These are phyloP conservation scores for Akanthomyces muscarius DNA, from an alignment of 2,329 filamentous ascomycete genomes.

Conservation along the genomic window DNA sequence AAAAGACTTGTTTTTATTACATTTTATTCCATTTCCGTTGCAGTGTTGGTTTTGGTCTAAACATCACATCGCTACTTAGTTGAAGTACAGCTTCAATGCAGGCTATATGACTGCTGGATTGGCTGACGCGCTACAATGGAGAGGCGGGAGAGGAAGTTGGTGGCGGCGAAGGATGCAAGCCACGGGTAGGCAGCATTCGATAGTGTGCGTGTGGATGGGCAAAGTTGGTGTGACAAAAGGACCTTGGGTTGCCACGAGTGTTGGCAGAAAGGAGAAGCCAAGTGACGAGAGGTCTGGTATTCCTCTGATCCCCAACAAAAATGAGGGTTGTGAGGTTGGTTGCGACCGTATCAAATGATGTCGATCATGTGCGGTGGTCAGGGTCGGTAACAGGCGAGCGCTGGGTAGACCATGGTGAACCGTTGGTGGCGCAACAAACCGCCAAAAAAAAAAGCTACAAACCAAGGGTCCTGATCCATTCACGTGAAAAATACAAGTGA, in stretches of 20 bases:
- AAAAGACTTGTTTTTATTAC: not conserved
- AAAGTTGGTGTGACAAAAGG: not conserved
- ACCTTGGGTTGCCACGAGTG: not conserved
- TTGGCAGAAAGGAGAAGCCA: not conserved
- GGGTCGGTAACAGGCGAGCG: not conserved
- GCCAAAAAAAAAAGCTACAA: not conserved
- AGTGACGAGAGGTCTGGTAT: not conserved
- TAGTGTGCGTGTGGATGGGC: too few species aligned
- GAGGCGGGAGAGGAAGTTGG: not conserved
- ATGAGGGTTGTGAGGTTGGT: not conserved
- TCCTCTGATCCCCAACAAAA: slow-evolving; percentile 1
- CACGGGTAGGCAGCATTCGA: not conserved
- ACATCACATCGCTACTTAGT: too few species aligned
- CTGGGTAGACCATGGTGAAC: too few species aligned
- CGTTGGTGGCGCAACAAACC: too few species aligned
- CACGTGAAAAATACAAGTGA: not conserved
- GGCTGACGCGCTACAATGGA: not conserved
- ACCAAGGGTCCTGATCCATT: not conserved
- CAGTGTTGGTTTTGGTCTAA: not conserved
- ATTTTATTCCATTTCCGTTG: not conserved
- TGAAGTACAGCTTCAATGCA: too few species aligned
- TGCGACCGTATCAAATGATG: slow-evolving; percentile 4
- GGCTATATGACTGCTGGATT: too few species aligned
- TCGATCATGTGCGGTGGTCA: slow-evolving; percentile 9
- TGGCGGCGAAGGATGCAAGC: not conserved